Percentiles rank a stretch among this genome's conserved stretches.
Evolutionary conservation across 2,329 filamentous ascomycete species (phyloP).

Genomic region (Grosmannia serpens): DNA sequence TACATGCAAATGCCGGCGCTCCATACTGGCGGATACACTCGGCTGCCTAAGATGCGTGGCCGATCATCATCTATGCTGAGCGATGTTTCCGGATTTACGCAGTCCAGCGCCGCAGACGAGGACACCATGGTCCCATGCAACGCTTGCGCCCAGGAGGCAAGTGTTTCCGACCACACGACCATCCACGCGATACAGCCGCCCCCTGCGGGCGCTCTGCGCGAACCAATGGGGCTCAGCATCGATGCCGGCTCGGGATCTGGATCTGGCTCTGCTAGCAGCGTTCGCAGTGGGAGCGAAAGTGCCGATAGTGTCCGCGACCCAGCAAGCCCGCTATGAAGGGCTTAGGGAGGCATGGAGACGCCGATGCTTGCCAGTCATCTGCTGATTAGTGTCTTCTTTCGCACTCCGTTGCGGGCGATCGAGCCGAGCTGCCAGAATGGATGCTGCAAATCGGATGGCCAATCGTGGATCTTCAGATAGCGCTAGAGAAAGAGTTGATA

Average conservation of each 20-base stretch:
- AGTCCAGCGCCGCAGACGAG: constrained; percentile 44
- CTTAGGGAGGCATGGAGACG: neutral
- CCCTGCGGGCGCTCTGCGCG: constrained; percentile 10
- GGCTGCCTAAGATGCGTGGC: constrained; percentile 31
- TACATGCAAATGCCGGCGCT: constrained; percentile 18
- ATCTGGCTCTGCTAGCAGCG: constrained; percentile 23
- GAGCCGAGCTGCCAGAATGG: too few species aligned
- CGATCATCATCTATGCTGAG: constrained; percentile 58
- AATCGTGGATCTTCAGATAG: too few species aligned
- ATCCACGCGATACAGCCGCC: constrained; percentile 8
- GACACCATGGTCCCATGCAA: constrained; percentile 14
- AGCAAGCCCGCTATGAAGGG: constrained; percentile 30
- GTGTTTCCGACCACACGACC: constrained; percentile 4
- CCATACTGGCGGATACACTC: neutral
- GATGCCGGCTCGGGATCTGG: constrained; percentile 16
- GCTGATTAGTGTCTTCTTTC: neutral
- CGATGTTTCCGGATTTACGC: constrained; percentile 54
- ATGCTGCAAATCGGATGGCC: too few species aligned
- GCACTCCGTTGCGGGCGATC: too few species aligned
- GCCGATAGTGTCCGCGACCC: constrained; percentile 38
- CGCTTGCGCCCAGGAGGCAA: neutral
- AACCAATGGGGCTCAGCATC: constrained; percentile 13
- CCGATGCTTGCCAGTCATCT: neutral
- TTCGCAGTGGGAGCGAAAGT: constrained; percentile 34
- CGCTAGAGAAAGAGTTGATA: too few species aligned